Conservation (phyloP, 1,284 basidiomycete species). For the Veloboletus limbatus region DNA sequence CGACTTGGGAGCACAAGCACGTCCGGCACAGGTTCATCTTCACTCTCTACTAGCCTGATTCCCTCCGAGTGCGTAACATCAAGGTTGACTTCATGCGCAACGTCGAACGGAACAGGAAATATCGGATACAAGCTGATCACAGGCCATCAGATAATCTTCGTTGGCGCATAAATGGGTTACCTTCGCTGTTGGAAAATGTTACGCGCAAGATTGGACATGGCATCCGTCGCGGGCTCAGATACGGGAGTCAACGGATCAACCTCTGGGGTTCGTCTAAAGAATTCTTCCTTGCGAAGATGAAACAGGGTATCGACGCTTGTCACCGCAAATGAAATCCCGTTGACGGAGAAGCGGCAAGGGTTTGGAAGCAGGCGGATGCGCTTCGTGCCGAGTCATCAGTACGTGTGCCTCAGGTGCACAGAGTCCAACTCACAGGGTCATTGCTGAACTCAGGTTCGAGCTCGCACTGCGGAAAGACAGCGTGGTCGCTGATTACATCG, state of each 20-base stretch:
- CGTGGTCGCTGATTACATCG: slow-evolving; percentile 79
- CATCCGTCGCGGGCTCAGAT: slow-evolving; percentile 57
- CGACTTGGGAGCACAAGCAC: slow-evolving; percentile 83
- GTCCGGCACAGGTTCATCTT: slow-evolving; percentile 62
- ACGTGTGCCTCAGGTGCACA: not conserved
- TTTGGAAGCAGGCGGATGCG: slow-evolving; percentile 82
- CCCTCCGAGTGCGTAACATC: slow-evolving; percentile 75
- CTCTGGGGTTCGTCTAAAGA: slow-evolving; percentile 69
- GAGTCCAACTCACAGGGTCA: slow-evolving; percentile 45
- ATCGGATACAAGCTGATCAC: slow-evolving; percentile 85
- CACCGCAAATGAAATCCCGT: slow-evolving; percentile 77
- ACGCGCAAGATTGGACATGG: slow-evolving; percentile 76
- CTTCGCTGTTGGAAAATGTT: slow-evolving; percentile 86
- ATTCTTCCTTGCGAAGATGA: slow-evolving; percentile 85
- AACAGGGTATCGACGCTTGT: slow-evolving; percentile 87
- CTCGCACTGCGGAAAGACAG: slow-evolving; percentile 86
- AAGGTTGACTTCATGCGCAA: slow-evolving; percentile 79
- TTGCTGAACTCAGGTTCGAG: slow-evolving; percentile 46
- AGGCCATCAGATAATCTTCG: slow-evolving; percentile 4
- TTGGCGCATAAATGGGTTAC: slow-evolving; percentile 38
- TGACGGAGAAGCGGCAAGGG: slow-evolving; percentile 81
- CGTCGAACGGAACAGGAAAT: slow-evolving; percentile 79
- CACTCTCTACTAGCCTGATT: slow-evolving; percentile 45
- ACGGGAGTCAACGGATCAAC: slow-evolving; percentile 45
- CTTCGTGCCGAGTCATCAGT: slow-evolving; percentile 37